phyloP scores from a whole-genome alignment of 148 eudicot species.

The Rhododendron molle region DNA sequence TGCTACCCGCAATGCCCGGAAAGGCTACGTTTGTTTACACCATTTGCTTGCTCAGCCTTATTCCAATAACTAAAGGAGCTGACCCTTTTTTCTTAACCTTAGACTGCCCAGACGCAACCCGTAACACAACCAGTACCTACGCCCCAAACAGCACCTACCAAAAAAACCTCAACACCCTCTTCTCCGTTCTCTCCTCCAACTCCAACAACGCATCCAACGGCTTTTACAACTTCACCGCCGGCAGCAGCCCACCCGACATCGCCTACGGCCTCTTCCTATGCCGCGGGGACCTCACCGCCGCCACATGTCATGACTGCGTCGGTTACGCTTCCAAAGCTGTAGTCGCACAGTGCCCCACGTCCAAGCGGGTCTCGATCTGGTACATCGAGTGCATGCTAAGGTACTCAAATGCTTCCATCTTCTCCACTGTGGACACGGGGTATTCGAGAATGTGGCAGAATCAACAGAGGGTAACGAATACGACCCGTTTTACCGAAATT shows the following conservation, averaged over 20 bases:
- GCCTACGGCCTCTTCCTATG: slow-evolving; percentile 35
- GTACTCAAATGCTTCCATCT: slow-evolving; percentile 21
- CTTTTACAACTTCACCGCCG: slow-evolving; percentile 11
- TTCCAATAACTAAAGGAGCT: not conserved
- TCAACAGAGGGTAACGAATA: not conserved
- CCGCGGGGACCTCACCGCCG: slow-evolving; percentile 23
- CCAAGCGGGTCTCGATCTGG: slow-evolving; percentile 19
- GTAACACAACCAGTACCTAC: not conserved
- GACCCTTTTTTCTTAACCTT: not conserved
- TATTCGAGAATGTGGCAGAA: not conserved
- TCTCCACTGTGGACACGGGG: not conserved
- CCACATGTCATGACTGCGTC: slow-evolving; percentile 22
- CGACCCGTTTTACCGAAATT: slow-evolving; percentile 2
- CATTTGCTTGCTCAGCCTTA: not conserved
- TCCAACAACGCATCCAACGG: not conserved
- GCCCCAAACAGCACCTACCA: not conserved
- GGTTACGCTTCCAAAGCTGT: slow-evolving; percentile 1
- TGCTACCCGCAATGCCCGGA: not conserved
- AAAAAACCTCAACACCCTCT: slow-evolving; percentile 14
- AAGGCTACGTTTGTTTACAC: not conserved
- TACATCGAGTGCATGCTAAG: slow-evolving; percentile 27
- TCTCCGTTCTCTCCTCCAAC: slow-evolving; percentile 5
- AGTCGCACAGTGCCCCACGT: slow-evolving; percentile 3
- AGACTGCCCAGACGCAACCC: not conserved
- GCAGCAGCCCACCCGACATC: not conserved